Evolutionary conservation across 441 rosid species (phyloP), one percentile per base, ranked within the genome.

Genomic region (Pelargonium australe): DNA sequence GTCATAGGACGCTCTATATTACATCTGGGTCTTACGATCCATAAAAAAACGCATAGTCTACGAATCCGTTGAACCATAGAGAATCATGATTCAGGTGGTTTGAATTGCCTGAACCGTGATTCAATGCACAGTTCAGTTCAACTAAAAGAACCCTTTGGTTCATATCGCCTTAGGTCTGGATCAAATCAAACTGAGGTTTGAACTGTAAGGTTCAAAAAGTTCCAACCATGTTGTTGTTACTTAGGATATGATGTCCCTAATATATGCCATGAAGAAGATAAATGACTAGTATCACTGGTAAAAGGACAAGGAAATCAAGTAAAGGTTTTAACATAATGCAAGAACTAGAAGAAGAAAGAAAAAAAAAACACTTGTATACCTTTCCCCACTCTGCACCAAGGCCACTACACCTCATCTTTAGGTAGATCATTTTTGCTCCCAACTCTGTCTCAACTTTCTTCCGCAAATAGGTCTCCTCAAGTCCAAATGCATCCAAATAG

Each of bases 371-470:
- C 45, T 63, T 17, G 19, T 60, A 49, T 85, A 94, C 97, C 95
- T 94, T 89, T 72, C 96, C 95, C 99, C 99, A 94, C 76, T 87
- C 90, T 5, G 96, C 75, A 73, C 81, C 90, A 74, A 91, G 95
- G 67, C 93, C 92, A 12, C 91, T 75, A 75, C 94, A 88, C 80
- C 99, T 87, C 97, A 91, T 95, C 92, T 95, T 95, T 79, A 95
- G 77, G 89, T 83, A 85, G 75, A 95, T 91, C 97, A 95, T 88
- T 84, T 85, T 91, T 41, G 97, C 83, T 49, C 97, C 99, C 85
- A 94, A 80, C 76, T 94, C 96, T 23, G 72, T 85, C 91, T 89
- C 99, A 25, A 90, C 94, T 80, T 94, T 94, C 87, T 94, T 94
- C 77, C 80, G 78, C 82, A 88, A 78, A 75, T 79, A 91, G 65